phyloP scores from a whole-genome alignment of 1,139 yeast species.

The Kurtzmaniella natalensis region DNA sequence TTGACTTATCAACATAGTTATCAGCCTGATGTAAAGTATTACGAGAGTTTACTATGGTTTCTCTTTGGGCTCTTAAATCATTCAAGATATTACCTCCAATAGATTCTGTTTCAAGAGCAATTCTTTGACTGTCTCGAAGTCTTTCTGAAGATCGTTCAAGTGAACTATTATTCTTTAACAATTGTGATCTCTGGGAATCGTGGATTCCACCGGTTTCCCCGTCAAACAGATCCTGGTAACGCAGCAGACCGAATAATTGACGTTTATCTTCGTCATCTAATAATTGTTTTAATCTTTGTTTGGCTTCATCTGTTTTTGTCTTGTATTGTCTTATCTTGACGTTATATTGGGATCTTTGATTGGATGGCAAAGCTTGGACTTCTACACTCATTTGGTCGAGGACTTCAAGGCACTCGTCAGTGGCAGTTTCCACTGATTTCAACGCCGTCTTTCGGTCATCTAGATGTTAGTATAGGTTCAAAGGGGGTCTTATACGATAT shows the following conservation, averaged over 20 bases:
- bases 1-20: conserved; percentile 83
- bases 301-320: conserved; percentile 54
- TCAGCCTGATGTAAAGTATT: conserved; percentile 87
- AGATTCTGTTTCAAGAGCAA: conserved; percentile 88
- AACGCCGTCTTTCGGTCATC: conserved; percentile 47
- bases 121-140: conserved; percentile 79
- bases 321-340: conserved; percentile 68
- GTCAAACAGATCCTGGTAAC: conserved; percentile 31
- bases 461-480: conserved; percentile 22
- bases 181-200: conserved; percentile 75
- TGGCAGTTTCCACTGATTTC: conserved; percentile 60
- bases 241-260: conserved; percentile 59
- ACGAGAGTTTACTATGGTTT: conserved; percentile 82
- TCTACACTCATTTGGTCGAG: conserved; percentile 79
- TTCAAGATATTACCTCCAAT: conserved; percentile 89
- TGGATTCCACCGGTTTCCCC: conserved; percentile 32
- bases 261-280: conserved; percentile 62
- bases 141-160: conserved; percentile 82
- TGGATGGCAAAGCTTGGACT: conserved; percentile 74
- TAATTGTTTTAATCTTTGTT: conserved; percentile 45
- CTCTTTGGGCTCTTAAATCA: conserved; percentile 89
- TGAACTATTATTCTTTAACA: conserved; percentile 73
- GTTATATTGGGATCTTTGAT: conserved; percentile 63
- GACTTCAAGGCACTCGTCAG: conserved; percentile 76
- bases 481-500: no score